Conservation (phyloP, 306 rosid species). For the Abrus pulchellus region DNA sequence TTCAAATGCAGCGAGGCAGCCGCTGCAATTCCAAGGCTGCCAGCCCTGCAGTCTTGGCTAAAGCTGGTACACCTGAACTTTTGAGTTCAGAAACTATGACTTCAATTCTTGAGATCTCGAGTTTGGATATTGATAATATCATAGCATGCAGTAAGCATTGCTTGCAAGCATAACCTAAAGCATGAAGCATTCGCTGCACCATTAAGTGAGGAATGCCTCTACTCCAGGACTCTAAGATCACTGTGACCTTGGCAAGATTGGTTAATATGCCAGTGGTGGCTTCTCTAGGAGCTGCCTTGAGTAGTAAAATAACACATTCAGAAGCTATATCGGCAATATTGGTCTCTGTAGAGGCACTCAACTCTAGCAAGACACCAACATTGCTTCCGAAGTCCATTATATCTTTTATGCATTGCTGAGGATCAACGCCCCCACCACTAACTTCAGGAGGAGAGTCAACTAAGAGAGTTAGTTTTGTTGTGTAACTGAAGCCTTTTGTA, state of each 20-base stretch:
- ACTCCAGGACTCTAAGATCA: conserved; percentile 78
- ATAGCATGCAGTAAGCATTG: conserved; percentile 84
- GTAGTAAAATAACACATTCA: conserved; percentile 78
- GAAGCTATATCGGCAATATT: conserved; percentile 79
- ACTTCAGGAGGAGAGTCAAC: conserved; percentile 61
- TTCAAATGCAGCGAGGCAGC: conserved; percentile 86
- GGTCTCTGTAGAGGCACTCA: conserved; percentile 66
- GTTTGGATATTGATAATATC: conserved; percentile 83
- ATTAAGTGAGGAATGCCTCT: conserved; percentile 62
- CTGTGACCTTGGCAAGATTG: conserved; percentile 79
- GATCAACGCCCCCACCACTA: conserved; percentile 66
- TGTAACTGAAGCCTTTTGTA: conserved; percentile 64
- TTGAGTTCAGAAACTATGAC: conserved; percentile 77
- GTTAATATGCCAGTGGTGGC: conserved; percentile 88
- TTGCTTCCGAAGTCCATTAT: conserved; percentile 87
- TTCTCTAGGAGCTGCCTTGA: conserved; percentile 96
- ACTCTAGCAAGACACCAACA: conserved; percentile 76
- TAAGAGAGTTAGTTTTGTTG: conserved; percentile 75
- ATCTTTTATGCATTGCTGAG: conserved; percentile 83
- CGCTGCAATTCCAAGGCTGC: conserved; percentile 92
- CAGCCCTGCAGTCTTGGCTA: conserved; percentile 73
- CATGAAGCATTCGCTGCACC: conserved; percentile 78
- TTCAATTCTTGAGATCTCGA: conserved; percentile 83
- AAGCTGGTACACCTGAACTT: conserved; percentile 67
- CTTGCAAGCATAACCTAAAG: conserved; percentile 88